These are phyloP conservation scores for Aureobasidium subglaciale DNA, from an alignment of 2,329 filamentous ascomycete species.

Conservation along the genomic window DNA sequence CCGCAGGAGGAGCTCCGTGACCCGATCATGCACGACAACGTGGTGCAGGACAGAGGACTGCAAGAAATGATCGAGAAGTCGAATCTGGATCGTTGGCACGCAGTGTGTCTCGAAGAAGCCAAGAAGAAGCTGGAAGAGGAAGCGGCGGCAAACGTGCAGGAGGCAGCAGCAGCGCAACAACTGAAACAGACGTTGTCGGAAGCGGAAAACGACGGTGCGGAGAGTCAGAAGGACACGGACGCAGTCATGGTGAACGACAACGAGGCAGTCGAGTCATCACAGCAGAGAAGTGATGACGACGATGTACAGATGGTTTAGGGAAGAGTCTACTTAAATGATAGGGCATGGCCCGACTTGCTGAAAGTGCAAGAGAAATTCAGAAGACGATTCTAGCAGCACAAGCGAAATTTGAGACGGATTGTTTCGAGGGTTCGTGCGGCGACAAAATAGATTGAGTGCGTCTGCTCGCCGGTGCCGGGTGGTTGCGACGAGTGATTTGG, in stretches of 20 bases:
- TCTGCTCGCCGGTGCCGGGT: not conserved
- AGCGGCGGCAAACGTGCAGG: not conserved
- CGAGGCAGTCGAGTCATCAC: conserved; percentile 15
- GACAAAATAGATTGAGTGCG: not conserved
- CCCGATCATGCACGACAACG: conserved; percentile 64
- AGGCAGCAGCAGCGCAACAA: conserved; percentile 9
- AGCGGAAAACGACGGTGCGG: conserved; percentile 14
- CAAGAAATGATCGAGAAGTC: conserved; percentile 58
- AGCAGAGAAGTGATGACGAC: conserved; percentile 17
- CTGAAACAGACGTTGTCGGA: conserved; percentile 4
- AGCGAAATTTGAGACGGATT: conserved; percentile 12
- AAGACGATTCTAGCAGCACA: not conserved
- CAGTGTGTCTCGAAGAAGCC: conserved; percentile 33
- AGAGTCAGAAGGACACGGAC: conserved; percentile 12
- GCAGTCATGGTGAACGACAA: conserved; percentile 17
- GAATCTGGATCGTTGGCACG: conserved; percentile 63
- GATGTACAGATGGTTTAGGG: conserved; percentile 19
- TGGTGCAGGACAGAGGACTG: conserved; percentile 62
- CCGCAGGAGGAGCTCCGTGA: conserved; percentile 52
- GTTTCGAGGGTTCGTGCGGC: not conserved
- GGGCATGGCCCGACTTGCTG: not conserved
- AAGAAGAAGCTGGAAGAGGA: conserved; percentile 32
- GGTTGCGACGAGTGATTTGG: not conserved
- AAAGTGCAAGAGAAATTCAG: not conserved
- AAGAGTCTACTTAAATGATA: not conserved